phyloP scores from a whole-genome alignment of 495 filamentous ascomycete species.

The Penicillium fimorum region DNA sequence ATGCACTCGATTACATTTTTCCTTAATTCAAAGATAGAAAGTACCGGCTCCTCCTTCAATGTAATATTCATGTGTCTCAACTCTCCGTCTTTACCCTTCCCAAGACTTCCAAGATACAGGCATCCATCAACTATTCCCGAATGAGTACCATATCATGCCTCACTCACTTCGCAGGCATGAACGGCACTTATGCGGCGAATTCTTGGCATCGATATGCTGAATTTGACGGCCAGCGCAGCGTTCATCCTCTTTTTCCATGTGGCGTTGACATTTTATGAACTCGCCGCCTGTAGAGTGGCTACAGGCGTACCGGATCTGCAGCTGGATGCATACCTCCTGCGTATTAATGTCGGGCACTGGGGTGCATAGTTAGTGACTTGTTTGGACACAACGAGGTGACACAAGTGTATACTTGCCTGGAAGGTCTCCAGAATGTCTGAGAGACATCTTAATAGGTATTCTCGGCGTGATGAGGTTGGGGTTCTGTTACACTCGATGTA shows the following conservation, averaged over 20 bases:
- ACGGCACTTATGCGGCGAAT: conserved; percentile 24
- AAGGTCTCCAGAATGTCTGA: background rate
- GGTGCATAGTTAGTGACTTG: background rate
- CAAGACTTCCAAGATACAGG: background rate
- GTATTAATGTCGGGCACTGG: conserved; percentile 1
- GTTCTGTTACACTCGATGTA: background rate
- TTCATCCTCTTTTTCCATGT: conserved; percentile 19
- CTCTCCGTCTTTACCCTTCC: background rate
- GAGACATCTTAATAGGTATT: background rate
- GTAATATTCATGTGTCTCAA: background rate
- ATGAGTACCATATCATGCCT: background rate
- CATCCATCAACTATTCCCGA: no score
- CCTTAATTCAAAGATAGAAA: background rate
- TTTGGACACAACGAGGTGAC: background rate
- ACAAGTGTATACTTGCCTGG: background rate
- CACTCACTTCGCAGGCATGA: conserved; percentile 15
- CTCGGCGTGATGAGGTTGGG: background rate
- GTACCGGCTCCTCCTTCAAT: background rate
- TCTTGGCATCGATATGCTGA: conserved; percentile 15
- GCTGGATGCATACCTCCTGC: conserved; percentile 14
- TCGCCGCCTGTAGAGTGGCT: conserved; percentile 22
- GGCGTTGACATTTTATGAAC: conserved; percentile 22
- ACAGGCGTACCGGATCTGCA: conserved; percentile 23
- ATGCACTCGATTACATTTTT: background rate
- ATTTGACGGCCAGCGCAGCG: conserved; percentile 14